Evolutionary conservation across 495 filamentous ascomycete genomes (phyloP).

Genomic region (Tirmania nivea): DNA sequence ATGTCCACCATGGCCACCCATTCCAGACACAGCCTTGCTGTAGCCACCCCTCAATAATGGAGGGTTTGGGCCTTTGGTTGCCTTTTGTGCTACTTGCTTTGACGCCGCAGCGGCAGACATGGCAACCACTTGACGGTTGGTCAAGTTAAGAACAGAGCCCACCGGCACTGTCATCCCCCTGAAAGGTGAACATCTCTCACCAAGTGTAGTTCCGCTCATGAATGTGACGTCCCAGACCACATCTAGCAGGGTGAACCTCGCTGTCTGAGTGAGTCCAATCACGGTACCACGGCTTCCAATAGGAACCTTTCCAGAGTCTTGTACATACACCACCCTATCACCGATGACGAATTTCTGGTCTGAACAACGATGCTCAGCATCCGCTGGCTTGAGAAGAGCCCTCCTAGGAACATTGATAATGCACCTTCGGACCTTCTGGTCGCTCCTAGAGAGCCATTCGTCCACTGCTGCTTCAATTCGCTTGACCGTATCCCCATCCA

Average conservation of each 20-base stretch:
- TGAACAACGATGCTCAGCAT: slow-evolving; percentile 74
- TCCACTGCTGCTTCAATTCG: slow-evolving; percentile 62
- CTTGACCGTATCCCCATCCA: slow-evolving; percentile 75
- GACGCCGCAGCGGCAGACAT: background rate
- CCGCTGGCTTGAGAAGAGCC: slow-evolving; percentile 70
- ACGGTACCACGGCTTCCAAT: slow-evolving; percentile 84
- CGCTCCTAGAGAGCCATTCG: slow-evolving; percentile 24
- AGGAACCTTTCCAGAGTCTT: slow-evolving; percentile 82
- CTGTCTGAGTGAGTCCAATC: slow-evolving; percentile 68
- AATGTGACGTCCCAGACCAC: slow-evolving; percentile 85
- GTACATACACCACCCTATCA: slow-evolving; percentile 80
- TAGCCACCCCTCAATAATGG: slow-evolving; percentile 26
- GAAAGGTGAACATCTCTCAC: slow-evolving; percentile 83
- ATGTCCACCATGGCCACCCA: slow-evolving; percentile 24
- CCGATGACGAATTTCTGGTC: slow-evolving; percentile 70
- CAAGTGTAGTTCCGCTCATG: slow-evolving; percentile 83
- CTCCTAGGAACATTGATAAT: slow-evolving; percentile 63
- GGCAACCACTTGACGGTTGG: slow-evolving; percentile 22
- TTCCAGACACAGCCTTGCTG: slow-evolving; percentile 28
- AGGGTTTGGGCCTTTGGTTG: slow-evolving; percentile 8
- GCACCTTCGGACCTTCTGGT: slow-evolving; percentile 25
- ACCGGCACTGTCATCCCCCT: slow-evolving; percentile 77
- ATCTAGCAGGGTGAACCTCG: slow-evolving; percentile 62
- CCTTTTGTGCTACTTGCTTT: background rate
- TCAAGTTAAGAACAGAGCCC: slow-evolving; percentile 67